Evolutionary conservation across 1,139 yeast species (phyloP).

Genomic region (Taphrina wiesneri): DNA sequence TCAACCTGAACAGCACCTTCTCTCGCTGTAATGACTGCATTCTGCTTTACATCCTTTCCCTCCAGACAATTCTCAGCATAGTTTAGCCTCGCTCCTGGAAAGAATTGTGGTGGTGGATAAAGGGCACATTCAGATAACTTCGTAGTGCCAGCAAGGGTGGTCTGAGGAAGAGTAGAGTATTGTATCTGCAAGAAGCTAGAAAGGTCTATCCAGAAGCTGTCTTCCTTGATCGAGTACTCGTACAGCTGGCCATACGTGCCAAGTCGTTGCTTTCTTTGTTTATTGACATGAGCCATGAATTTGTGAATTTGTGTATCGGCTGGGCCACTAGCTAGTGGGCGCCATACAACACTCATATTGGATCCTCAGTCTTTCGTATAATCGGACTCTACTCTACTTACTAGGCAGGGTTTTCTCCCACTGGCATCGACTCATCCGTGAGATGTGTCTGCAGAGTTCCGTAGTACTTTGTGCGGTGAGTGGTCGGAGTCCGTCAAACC

Average conservation of each 20-base stretch:
- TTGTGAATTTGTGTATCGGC: slow-evolving; percentile 22
- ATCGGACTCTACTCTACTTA: no score
- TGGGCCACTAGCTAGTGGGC: neutral
- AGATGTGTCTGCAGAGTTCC: no score
- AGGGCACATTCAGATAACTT: slow-evolving; percentile 37
- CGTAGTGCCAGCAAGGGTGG: neutral
- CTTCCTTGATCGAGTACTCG: slow-evolving; percentile 38
- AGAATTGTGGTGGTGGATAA: slow-evolving; percentile 40
- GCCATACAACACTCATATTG: slow-evolving; percentile 7
- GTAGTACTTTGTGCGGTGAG: no score
- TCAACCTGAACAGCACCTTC: slow-evolving; percentile 34
- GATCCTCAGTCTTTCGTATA: no score
- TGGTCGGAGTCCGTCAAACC: no score
- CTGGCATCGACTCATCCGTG: no score
- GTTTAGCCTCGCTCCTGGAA: slow-evolving; percentile 39
- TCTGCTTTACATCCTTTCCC: slow-evolving; percentile 34
- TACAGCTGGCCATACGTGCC: slow-evolving; percentile 38
- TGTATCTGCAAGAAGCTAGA: slow-evolving; percentile 38
- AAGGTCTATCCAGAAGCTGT: slow-evolving; percentile 39
- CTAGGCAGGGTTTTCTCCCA: no score
- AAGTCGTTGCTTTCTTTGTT: slow-evolving; percentile 2
- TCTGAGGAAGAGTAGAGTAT: slow-evolving; percentile 28
- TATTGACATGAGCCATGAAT: slow-evolving; percentile 33
- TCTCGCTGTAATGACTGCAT: slow-evolving; percentile 40
- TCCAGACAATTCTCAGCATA: slow-evolving; percentile 41